These are phyloP conservation scores for Guillardia theta DNA, from an alignment of 78 protist genomes.

Conservation along the genomic window DNA sequence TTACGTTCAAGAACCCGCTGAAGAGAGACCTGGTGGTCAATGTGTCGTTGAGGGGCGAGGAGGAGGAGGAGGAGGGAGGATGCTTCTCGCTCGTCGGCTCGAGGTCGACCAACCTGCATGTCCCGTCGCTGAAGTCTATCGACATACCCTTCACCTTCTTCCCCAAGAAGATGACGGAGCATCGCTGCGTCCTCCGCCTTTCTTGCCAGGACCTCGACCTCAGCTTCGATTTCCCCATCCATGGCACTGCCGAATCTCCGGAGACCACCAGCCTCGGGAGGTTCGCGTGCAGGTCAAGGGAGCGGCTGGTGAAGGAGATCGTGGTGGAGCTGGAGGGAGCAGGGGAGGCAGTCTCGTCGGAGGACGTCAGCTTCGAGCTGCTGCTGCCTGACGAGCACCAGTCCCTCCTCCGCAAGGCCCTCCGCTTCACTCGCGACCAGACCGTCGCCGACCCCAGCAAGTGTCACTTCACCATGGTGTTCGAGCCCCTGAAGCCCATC, in stretches of 20 bases:
- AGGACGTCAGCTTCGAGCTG: background rate
- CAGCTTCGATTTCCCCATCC: background rate
- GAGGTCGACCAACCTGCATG: background rate
- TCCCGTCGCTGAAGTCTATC: background rate
- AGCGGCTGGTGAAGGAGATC: background rate
- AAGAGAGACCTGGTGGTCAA: background rate
- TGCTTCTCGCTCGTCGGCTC: background rate
- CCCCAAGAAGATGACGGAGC: background rate
- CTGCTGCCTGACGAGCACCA: background rate
- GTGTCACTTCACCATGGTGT: background rate
- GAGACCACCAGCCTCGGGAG: background rate
- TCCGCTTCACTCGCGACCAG: background rate
- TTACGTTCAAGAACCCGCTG: background rate
- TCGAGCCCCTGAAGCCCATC: constrained; percentile 1
- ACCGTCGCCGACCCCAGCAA: background rate
- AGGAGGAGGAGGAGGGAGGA: background rate
- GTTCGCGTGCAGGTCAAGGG: background rate
- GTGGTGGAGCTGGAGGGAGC: background rate
- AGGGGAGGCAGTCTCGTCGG: background rate
- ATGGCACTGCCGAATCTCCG: background rate
- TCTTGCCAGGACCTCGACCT: background rate
- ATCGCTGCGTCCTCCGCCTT: background rate
- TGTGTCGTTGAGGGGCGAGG: background rate
- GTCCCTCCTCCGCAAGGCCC: background rate
- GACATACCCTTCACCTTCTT: background rate